Base-by-base conservation (phyloP, 805 yeast species). In the Myxozyma udenii region DNA sequence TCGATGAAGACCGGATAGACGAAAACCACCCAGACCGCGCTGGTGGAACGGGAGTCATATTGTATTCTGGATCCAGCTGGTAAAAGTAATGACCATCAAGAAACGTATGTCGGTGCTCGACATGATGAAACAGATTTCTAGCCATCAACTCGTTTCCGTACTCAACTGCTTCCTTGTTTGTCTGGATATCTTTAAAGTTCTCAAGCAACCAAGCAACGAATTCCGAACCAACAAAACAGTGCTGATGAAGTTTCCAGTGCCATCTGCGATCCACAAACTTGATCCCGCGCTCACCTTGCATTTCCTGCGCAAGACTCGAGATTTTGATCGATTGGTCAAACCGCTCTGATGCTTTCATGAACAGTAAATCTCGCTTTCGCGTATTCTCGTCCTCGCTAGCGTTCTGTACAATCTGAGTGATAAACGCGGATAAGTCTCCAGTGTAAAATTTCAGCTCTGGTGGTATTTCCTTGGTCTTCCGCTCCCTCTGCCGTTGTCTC, bases 61-160 rank as follows among this genome's bases (percentile, higher is more conserved):
- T 52, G 43, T 75, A 85, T 26, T 83, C 84, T 0, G 78, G 78
- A 19, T 74, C 75, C 46, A 90, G 67, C 61, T 80, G 83, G 64
- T 91, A 91, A 67, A 91, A 91, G 65, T 89, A 91, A 63, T 93
- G 90, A 0, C 98, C 98, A 69, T 91, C 95, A 46, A 89, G 69
- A 61, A 93, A 87, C 2, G 85, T 80, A 65, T 91, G 97, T 30
- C 91, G 76, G 41, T 79, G 74, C 54, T 85, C 87, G 19, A 88
- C 96, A 63, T 91, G 98, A n/a, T 68, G 73, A 64, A 91, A 80
- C 14, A 91, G 62, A 0, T 85, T 85, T 44, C 73, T 73, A 6
- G 79, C 77, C 95, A 88, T 86, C 39, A 91, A 69, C 6, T 70
- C 65, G 61, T 88, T 90, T 1, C 96, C 98, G 66, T 74, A 93